Base-by-base conservation (phyloP, 2,329 filamentous ascomycete species). In the Fusarium sp. region DNA sequence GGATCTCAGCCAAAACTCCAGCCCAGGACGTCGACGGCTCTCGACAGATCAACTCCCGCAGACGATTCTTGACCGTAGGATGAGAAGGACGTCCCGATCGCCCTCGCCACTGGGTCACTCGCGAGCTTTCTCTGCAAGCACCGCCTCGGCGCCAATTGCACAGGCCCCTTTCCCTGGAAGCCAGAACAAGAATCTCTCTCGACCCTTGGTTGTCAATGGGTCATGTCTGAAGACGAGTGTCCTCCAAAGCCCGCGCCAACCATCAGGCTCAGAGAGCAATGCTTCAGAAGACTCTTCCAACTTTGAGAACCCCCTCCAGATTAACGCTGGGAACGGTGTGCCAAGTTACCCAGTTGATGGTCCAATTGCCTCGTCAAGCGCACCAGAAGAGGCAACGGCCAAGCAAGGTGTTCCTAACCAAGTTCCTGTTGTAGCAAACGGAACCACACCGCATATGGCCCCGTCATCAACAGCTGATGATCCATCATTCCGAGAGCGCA, bases 1-100 rank as follows among this genome's bases (percentile, higher is more conserved):
- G 2, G 88, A 90, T 64, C 68, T 88, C 14, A 80, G 82, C 35
- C 83, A 80, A 37, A 72, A 73, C 7, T 72, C 82, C 4, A 79
- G 79, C 34, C 82, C 85, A 30, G 83, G 81, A 30, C 83, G 87
- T 45, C 84, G 86, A 34, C 83, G 88, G 14, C 78, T 87, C 13
- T 90, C 89, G 1, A 87, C 87, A 2, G 89, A 90, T 52, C 87
- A 89, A 70, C 80, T 87, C 5, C 87, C 88, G 0, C 88, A 89
- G 76, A 85, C 86, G 13, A 84, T 90, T 27, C 82, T 90, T 8
- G 88, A 90, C 64, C 84, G 87, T 27, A 82, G 88, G 43, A 89
- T 89, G 80, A 85, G 85, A 74, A 84, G 87, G 41, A 85, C 85
- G 3, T 90, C 88, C 3, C 84, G 88, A 16, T 91, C 89, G 6